Evolutionary conservation across 768 basidiomycete genomes (phyloP), one percentile per base, ranked within the genome.

Genomic region (Filobasidium wieringae): DNA sequence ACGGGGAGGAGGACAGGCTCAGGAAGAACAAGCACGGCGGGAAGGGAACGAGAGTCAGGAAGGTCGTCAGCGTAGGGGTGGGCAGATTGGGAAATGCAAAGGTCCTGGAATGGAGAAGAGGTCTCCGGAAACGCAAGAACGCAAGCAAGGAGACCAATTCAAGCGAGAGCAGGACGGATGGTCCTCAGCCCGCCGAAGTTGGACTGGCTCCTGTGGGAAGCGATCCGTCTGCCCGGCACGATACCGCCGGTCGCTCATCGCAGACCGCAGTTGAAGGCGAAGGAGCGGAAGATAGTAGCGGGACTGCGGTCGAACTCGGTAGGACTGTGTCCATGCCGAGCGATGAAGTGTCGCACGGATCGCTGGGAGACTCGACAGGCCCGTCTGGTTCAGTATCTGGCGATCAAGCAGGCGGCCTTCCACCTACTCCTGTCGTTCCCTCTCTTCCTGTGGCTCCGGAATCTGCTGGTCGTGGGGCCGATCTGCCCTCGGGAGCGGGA

Each of bases 21-120:
- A 26, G 33, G 27, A 34, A 30, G 27, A 9, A 11, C 30, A 39
- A 32, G 22, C n/a, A 14, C 4, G 34, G 14, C 52, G 33, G 33
- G 24, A 15, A 34, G 26, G 52, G 52, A 15, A 34, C 24, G 19
- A 19, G 52, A n/a, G 39, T 37, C 15, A 41, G 39, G 27, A 11
- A 34, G 27, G 37, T 45, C 17, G 52, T 34, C 31, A 26, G 36
- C 34, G 52, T 27, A 19, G 52, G 33, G n/a, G 22, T 53, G 32
- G 30, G 14, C 7, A 36, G 52, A 53, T 27, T 53, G 34, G 52
- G 52, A 11, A 36, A 29, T 17, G 27, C 15, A 2, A 49, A 47
- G 22, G 26, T 57, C 11, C n/a, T 50, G 17, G 41, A 57, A 37
- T 49, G 55, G 55, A 12, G 47, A 33, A 57, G 45, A 45, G 54